Conservation (phyloP, 441 rosid genomes). For the Capsella rubella region DNA sequence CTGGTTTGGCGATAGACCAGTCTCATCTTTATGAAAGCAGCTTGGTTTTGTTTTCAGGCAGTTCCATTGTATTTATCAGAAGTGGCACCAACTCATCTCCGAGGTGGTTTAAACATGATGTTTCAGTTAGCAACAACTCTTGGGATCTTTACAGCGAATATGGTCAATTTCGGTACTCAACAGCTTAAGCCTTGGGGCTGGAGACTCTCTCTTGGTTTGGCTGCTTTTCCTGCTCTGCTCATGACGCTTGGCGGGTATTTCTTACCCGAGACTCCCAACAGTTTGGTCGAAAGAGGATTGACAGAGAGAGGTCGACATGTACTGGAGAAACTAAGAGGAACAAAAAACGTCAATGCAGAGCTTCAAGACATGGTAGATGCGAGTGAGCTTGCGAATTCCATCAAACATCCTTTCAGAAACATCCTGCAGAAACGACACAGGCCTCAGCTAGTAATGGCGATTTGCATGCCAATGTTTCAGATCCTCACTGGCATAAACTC, state of each 20-base stretch:
- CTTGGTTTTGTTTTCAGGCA: conserved; percentile 54
- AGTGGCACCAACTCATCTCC: conserved; percentile 89
- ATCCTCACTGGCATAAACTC: conserved; percentile 93
- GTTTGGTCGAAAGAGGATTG: conserved; percentile 70
- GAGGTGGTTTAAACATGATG: conserved; percentile 91
- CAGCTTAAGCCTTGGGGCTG: conserved; percentile 86
- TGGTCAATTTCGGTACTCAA: conserved; percentile 86
- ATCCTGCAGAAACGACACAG: conserved; percentile 69
- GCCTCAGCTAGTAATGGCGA: conserved; percentile 81
- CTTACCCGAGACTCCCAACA: conserved; percentile 91
- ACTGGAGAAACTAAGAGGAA: conserved; percentile 77
- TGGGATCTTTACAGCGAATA: conserved; percentile 89
- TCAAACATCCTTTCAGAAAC: conserved; percentile 86
- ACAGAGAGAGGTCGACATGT: conserved; percentile 63
- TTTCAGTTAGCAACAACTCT: conserved; percentile 86
- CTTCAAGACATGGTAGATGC: conserved; percentile 85
- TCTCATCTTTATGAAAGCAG: conserved; percentile 11
- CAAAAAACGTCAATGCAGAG: conserved; percentile 70
- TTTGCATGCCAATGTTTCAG: conserved; percentile 82
- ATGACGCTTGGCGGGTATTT: conserved; percentile 79
- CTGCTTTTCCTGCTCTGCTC: conserved; percentile 75
- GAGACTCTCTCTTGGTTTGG: conserved; percentile 92
- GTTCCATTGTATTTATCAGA: conserved; percentile 89
- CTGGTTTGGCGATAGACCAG: conserved; percentile 13
- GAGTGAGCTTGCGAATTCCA: conserved; percentile 75